These are phyloP conservation scores for Phaseolus lunatus DNA, from an alignment of 306 rosid species.

Conservation along the genomic window DNA sequence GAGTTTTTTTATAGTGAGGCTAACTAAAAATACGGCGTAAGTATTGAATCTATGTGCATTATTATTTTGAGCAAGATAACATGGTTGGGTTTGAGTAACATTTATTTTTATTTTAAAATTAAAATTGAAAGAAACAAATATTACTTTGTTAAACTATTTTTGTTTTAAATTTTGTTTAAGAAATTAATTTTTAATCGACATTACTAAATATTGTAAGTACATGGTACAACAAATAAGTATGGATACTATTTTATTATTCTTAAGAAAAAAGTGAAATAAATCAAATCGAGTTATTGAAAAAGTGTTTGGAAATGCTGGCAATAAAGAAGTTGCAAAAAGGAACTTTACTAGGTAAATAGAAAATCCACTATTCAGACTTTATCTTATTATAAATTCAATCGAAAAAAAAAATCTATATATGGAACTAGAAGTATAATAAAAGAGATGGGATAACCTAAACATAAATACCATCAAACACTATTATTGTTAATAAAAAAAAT, in stretches of 20 bases:
- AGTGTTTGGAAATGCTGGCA: neutral
- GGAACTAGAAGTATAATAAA: too few species aligned
- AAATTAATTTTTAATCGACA: neutral
- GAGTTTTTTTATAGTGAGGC: neutral
- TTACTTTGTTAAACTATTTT: neutral
- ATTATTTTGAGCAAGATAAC: neutral
- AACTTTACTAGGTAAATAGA: neutral
- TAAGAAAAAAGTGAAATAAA: neutral
- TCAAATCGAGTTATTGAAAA: neutral
- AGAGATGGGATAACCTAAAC: neutral
- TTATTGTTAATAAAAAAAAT: too few species aligned
- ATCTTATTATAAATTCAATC: neutral
- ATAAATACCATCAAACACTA: too few species aligned
- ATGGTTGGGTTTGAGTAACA: neutral
- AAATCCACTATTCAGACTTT: neutral
- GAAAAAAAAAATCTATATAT: too few species aligned
- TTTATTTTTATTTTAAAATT: neutral
- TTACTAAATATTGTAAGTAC: neutral
- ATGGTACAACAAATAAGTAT: neutral
- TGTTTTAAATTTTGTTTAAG: neutral
- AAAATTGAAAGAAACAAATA: neutral
- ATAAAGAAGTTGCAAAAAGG: neutral
- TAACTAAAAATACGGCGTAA: slow-evolving; percentile 30
- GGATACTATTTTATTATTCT: neutral
- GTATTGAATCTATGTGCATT: slow-evolving; percentile 26